These are phyloP conservation scores for Phytophthora crassamura DNA, from an alignment of 352 stramenopile genomes.

Conservation along the genomic window DNA sequence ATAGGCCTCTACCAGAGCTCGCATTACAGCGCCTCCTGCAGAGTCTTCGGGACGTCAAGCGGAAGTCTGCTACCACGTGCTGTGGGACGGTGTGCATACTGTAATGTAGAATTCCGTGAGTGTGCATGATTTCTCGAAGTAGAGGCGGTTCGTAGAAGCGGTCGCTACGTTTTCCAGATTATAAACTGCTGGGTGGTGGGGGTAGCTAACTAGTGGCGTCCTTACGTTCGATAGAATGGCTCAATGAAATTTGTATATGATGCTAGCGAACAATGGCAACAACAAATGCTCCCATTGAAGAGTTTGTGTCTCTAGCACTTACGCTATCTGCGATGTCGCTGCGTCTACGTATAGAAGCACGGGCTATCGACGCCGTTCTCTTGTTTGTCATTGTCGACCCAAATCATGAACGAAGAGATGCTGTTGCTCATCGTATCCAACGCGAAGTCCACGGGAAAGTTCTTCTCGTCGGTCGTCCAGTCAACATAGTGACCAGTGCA, in stretches of 20 bases:
- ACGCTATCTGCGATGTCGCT: too few species aligned
- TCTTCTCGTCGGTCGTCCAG: conserved; percentile 13
- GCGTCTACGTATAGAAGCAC: conserved; percentile 6
- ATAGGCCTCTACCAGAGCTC: conserved; percentile 5
- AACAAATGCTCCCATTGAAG: too few species aligned
- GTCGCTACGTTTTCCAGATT: too few species aligned
- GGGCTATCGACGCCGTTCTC: conserved; percentile 8
- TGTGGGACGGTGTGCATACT: conserved; percentile 10
- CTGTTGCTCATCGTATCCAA: conserved; percentile 13
- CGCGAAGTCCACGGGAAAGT: conserved; percentile 2
- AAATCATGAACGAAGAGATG: conserved; percentile 17
- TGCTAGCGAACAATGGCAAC: too few species aligned
- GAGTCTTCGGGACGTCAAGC: conserved; percentile 10
- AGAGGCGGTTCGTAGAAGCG: too few species aligned
- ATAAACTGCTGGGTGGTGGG: too few species aligned
- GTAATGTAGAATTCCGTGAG: too few species aligned
- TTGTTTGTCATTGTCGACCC: background rate
- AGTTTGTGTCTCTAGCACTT: too few species aligned
- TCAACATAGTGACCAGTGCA: conserved; percentile 4
- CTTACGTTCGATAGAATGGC: too few species aligned
- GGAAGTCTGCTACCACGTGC: conserved; percentile 18
- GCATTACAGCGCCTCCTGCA: conserved; percentile 5
- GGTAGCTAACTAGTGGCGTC: too few species aligned
- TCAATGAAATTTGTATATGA: too few species aligned
- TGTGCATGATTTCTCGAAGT: too few species aligned